Evolutionary conservation across 2,329 filamentous ascomycete species (phyloP), one percentile per base, ranked within the genome.

Genomic region (Alternaria alternata): DNA sequence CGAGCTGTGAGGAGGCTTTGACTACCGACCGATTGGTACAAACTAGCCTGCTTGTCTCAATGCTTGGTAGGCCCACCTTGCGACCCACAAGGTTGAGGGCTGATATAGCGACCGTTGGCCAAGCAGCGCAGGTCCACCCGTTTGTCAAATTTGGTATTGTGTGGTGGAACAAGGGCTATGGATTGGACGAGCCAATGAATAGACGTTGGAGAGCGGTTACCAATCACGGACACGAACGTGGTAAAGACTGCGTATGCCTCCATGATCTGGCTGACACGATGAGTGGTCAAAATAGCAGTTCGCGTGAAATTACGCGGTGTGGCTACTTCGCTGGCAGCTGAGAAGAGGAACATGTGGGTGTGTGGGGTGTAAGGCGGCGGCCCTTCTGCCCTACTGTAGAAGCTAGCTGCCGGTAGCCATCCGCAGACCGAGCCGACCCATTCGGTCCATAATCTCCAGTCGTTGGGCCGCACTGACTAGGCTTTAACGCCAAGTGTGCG

Each of bases 181-280:
- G 0, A 42, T 0, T 0, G 5, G 8, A 42, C 7, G 5, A 43
- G 41, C 22, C 14, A 43, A 43, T 43, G 7, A 1, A 8, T 43
- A 1, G 41, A 26, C 1, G 22, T 4, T 0, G 1, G 41, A 26
- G 12, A 20, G 1, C 22, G 0, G 22, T 0, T 14, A 24, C 41
- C 12, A 43, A 24, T 26, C 1, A 7, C 22, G 8, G 1, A 8
- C 22, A 43, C 5, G 41, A 24, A 26, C 41, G 22, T 26, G 22
- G 41, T 43, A 8, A 26, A 8, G 38, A 43, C 5, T 8, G 18
- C 22, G 12, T 43, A 43, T 43, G 22, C 22, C 12, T 43, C 41
- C 22, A 16, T 26, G 8, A 2, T 12, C 3, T 26, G 2, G 41
- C 20, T 43, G 22, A 9, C 3, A 4, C 20, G 3, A 22, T 3